These are phyloP conservation scores for Penicillium alfredii DNA, from an alignment of 495 filamentous ascomycete species.

Conservation along the genomic window DNA sequence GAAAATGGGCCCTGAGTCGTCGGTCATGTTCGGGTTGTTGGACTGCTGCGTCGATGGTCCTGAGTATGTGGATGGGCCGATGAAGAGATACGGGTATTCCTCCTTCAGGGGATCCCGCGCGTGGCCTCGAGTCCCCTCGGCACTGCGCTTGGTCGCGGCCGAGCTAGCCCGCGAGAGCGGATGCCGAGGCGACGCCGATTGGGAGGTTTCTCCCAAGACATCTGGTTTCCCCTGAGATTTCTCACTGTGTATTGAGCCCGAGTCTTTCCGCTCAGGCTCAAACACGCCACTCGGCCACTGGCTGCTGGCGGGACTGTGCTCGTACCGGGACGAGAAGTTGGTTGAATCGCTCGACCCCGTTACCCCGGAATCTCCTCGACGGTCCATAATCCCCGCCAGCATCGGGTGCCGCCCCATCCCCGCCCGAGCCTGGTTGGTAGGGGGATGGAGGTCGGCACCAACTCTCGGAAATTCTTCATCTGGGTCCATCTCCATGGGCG, in stretches of 20 bases:
- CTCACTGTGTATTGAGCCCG: slow-evolving; percentile 23
- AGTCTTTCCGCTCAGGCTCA: slow-evolving; percentile 25
- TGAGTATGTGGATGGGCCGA: slow-evolving; percentile 55
- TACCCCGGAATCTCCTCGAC: slow-evolving; percentile 17
- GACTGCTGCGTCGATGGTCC: slow-evolving; percentile 20
- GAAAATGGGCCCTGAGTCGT: slow-evolving; percentile 13
- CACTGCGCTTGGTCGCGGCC: slow-evolving; percentile 35
- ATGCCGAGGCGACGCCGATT: slow-evolving; percentile 22
- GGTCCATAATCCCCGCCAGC: slow-evolving; percentile 41
- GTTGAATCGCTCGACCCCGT: slow-evolving; percentile 15
- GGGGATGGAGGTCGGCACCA: slow-evolving; percentile 14
- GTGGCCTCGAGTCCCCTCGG: slow-evolving; percentile 53
- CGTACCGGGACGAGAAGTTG: slow-evolving; percentile 12
- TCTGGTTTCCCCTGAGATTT: slow-evolving; percentile 19
- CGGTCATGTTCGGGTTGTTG: slow-evolving; percentile 7
- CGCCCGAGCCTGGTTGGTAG: slow-evolving; percentile 43
- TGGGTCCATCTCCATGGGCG: slow-evolving; percentile 49
- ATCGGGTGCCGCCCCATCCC: slow-evolving; percentile 43
- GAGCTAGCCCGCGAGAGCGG: slow-evolving; percentile 35
- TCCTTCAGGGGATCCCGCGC: slow-evolving; percentile 58
- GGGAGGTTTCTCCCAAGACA: slow-evolving; percentile 10
- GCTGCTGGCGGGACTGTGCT: slow-evolving; percentile 14
- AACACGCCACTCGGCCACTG: slow-evolving; percentile 12
- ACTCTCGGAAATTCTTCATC: slow-evolving; percentile 32
- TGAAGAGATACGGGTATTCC: slow-evolving; percentile 61